Conservation (phyloP, 2,329 filamentous ascomycete species). For the Trichoderma aggressivum region DNA sequence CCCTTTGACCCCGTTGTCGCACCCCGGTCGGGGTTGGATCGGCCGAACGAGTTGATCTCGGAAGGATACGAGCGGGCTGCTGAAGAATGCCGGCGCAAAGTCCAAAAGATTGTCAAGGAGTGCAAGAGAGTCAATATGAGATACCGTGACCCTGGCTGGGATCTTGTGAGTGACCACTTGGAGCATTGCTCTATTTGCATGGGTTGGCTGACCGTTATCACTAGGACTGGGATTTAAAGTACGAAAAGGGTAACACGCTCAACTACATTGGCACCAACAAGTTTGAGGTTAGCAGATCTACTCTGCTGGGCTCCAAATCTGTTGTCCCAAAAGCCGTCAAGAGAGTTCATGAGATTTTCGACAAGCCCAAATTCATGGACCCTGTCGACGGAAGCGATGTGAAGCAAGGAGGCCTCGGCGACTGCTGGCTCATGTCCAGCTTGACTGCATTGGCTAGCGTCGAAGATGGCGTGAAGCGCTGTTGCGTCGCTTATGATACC, state of each 20-base stretch:
- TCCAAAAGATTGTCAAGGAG: conserved; percentile 57
- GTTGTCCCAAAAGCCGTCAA: conserved; percentile 70
- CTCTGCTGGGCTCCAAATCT: conserved; percentile 45
- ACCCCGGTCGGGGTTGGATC: conserved; percentile 48
- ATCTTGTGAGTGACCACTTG: conserved; percentile 45
- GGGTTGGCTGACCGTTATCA: conserved; percentile 12
- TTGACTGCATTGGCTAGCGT: conserved; percentile 75
- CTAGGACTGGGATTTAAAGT: conserved; percentile 66
- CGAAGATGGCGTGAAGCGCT: conserved; percentile 63
- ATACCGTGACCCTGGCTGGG: conserved; percentile 66
- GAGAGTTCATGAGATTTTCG: conserved; percentile 70
- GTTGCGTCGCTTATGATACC: conserved; percentile 73
- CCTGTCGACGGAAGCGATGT: conserved; percentile 69
- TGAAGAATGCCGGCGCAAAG: conserved; percentile 61
- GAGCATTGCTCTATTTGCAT: neutral
- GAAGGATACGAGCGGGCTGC: conserved; percentile 61
- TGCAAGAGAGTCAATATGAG: conserved; percentile 75
- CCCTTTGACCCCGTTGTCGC: conserved; percentile 60
- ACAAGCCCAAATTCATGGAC: conserved; percentile 65
- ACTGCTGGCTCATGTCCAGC: conserved; percentile 81
- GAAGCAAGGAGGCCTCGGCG: conserved; percentile 72
- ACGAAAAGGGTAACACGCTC: conserved; percentile 54
- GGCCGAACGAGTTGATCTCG: conserved; percentile 57
- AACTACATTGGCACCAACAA: conserved; percentile 51
- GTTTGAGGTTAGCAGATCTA: conserved; percentile 49